These are phyloP conservation scores for Rosa multiflora DNA, from an alignment of 306 rosid species.

Conservation along the genomic window DNA sequence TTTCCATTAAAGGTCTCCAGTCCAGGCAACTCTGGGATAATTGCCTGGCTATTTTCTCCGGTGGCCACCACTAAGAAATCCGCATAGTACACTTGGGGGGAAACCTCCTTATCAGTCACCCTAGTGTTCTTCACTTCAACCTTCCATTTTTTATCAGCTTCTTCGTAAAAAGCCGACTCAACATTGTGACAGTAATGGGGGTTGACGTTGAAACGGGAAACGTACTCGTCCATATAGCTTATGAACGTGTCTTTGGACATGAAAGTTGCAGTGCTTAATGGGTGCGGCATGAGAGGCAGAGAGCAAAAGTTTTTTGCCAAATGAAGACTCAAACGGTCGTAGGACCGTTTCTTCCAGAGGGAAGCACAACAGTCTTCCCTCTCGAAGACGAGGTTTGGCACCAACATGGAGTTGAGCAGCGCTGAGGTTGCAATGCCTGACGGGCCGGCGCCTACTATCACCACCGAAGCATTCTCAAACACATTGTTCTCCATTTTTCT, in stretches of 20 bases:
- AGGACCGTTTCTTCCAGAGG: constrained; percentile 52
- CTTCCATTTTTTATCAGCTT: constrained; percentile 25
- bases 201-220: constrained; percentile 19
- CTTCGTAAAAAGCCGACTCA: constrained; percentile 19
- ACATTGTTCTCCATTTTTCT: background rate
- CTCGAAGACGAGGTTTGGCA: constrained; percentile 42
- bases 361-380: constrained; percentile 48
- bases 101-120: background rate
- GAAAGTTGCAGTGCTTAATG: constrained; percentile 23
- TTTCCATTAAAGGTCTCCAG: constrained; percentile 40
- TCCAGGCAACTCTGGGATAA: constrained; percentile 35
- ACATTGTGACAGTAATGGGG: constrained; percentile 38
- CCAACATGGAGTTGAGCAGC: constrained; percentile 26
- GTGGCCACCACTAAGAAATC: constrained; percentile 41
- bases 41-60: constrained; percentile 34
- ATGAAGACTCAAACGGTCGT: constrained; percentile 42
- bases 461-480: background rate
- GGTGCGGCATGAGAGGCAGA: constrained; percentile 35
- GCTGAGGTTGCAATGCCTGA: constrained; percentile 49
- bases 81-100: background rate
- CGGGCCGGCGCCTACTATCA: constrained; percentile 51
- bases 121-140: constrained; percentile 21
- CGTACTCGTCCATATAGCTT: constrained; percentile 38
- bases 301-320: constrained; percentile 40
- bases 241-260: constrained; percentile 31